Evolutionary conservation across 305 asterid genomes (phyloP).

Genomic region (Fraxinus ornus): DNA sequence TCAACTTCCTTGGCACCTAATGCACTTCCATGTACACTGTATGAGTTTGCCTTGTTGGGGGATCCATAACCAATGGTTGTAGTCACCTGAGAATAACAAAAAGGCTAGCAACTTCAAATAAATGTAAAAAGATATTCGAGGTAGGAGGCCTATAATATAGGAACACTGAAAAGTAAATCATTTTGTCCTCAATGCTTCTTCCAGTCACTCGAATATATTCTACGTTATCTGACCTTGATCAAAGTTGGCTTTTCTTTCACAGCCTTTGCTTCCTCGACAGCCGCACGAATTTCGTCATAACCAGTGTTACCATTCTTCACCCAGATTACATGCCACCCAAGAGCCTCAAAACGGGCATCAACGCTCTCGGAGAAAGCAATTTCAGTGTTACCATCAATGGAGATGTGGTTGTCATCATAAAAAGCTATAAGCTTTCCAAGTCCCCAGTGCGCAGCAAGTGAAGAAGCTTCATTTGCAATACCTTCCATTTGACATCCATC

Average conservation of each 20-base stretch:
- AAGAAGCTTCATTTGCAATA: constrained; percentile 83
- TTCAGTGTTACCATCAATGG: constrained; percentile 97
- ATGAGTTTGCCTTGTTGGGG: constrained; percentile 93
- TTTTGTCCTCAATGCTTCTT: constrained; percentile 14
- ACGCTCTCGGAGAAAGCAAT: constrained; percentile 93
- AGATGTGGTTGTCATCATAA: constrained; percentile 94
- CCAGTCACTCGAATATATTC: background rate
- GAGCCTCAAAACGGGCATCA: constrained; percentile 81
- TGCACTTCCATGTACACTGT: constrained; percentile 95
- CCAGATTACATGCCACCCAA: constrained; percentile 84
- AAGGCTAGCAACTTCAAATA: constrained; percentile 19
- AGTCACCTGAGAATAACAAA: constrained; percentile 57
- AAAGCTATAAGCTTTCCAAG: constrained; percentile 96
- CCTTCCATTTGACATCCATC: constrained; percentile 99
- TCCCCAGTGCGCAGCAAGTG: constrained; percentile 99
- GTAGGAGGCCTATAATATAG: background rate
- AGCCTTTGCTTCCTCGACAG: constrained; percentile 93
- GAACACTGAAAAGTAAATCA: background rate
- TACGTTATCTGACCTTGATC: constrained; percentile 63
- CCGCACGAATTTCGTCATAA: constrained; percentile 95
- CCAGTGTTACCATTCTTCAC: constrained; percentile 93
- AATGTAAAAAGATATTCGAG: background rate
- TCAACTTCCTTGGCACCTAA: constrained; percentile 96
- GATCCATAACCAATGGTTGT: constrained; percentile 96
- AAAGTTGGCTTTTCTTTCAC: constrained; percentile 94